phyloP scores from a whole-genome alignment of 1,284 basidiomycete genomes.

The Ustilago sp. region DNA sequence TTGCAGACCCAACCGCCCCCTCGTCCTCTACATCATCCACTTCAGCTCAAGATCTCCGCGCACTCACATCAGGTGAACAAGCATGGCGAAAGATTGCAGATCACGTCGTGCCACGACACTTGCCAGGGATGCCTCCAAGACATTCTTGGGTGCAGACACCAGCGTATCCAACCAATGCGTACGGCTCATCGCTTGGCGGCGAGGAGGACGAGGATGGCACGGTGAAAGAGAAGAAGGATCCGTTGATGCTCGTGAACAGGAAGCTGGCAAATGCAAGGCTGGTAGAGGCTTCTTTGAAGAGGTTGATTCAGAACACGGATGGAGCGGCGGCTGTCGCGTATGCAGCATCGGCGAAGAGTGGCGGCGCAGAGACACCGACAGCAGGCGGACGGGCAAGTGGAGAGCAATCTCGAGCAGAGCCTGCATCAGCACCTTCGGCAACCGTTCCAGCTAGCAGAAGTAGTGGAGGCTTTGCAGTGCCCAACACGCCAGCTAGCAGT shows the following conservation, averaged over 20 bases:
- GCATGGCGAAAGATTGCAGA: slow-evolving; percentile 53
- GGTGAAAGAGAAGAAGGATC: slow-evolving; percentile 25
- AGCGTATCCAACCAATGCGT: slow-evolving; percentile 53
- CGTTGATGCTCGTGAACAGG: slow-evolving; percentile 56
- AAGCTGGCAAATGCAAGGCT: slow-evolving; percentile 61
- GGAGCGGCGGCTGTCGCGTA: slow-evolving; percentile 45
- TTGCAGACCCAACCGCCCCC: not conserved
- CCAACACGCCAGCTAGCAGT: slow-evolving; percentile 32
- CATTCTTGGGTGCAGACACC: slow-evolving; percentile 61
- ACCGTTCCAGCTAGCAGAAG: not conserved
- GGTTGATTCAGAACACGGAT: slow-evolving; percentile 58
- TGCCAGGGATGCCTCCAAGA: slow-evolving; percentile 57
- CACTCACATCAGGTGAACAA: slow-evolving; percentile 40
- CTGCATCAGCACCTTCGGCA: slow-evolving; percentile 2
- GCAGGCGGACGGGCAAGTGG: not conserved
- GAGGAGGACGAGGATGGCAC: slow-evolving; percentile 18
- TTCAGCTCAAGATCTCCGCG: slow-evolving; percentile 28
- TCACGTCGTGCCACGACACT: slow-evolving; percentile 54
- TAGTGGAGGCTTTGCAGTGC: slow-evolving; percentile 27
- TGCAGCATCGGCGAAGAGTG: slow-evolving; percentile 15
- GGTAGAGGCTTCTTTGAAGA: slow-evolving; percentile 56
- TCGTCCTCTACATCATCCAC: slow-evolving; percentile 2
- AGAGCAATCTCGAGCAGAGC: not conserved
- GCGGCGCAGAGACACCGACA: not conserved
- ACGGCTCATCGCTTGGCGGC: slow-evolving; percentile 19